Evolutionary conservation across 768 basidiomycete species (phyloP).

Genomic region (Xerocomus potaroensis): DNA sequence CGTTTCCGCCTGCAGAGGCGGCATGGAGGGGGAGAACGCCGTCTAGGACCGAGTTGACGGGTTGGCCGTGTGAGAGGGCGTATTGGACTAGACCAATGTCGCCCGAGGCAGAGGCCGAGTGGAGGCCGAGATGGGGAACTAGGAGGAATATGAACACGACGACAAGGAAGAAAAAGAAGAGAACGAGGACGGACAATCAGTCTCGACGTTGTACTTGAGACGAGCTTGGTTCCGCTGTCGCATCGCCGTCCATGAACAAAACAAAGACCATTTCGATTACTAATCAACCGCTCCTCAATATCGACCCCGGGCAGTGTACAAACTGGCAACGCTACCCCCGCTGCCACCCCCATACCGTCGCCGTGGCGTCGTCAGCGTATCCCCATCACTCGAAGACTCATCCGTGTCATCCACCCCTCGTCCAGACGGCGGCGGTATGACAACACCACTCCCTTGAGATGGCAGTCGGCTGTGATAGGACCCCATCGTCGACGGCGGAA

Average conservation of each 20-base stretch:
- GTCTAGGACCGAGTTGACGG: conserved; percentile 92
- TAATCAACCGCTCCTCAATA: conserved; percentile 9
- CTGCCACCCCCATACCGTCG: conserved; percentile 14
- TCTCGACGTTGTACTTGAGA: conserved; percentile 49
- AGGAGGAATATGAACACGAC: too few relatives aligned
- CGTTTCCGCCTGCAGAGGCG: conserved; percentile 87
- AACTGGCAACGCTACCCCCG: too few relatives aligned
- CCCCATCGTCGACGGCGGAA: conserved; percentile 28
- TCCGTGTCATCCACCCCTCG: conserved; percentile 22
- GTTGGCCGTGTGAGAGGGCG: conserved; percentile 91
- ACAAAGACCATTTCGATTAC: conserved; percentile 10
- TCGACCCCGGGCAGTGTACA: too few relatives aligned
- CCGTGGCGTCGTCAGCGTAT: conserved; percentile 34
- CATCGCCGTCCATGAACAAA: conserved; percentile 6
- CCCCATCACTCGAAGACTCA: conserved; percentile 30
- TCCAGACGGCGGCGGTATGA: conserved; percentile 29
- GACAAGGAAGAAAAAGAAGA: neutral
- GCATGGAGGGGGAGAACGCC: conserved; percentile 97
- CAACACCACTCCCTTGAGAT: conserved; percentile 16
- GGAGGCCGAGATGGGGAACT: conserved; percentile 77
- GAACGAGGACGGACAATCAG: conserved; percentile 41
- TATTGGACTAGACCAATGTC: conserved; percentile 92
- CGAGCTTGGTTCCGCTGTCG: conserved; percentile 34
- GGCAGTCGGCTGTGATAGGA: conserved; percentile 24
- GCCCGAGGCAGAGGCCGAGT: conserved; percentile 75